These are phyloP conservation scores for Rhodotorula sp. DNA, from an alignment of 1,284 basidiomycete species.

Conservation along the genomic window DNA sequence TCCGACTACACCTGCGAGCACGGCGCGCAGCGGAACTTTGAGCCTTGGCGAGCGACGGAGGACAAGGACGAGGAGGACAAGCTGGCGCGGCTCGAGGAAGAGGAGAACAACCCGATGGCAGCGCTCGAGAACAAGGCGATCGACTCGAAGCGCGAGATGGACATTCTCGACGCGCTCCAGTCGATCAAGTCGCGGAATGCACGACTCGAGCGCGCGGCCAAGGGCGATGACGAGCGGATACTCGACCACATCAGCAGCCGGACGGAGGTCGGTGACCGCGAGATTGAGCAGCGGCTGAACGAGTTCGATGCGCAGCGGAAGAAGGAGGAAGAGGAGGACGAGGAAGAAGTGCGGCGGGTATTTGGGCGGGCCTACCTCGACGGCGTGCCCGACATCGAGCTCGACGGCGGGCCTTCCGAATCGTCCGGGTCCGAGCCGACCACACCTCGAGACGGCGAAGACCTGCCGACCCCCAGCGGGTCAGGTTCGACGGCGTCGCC, in stretches of 20 bases:
- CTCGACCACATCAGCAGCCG: conserved; percentile 38
- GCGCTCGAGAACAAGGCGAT: conserved; percentile 86
- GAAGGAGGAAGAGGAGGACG: conserved; percentile 83
- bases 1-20: conserved; percentile 91
- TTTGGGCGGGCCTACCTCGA: conserved; percentile 56
- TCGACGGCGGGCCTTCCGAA: conserved; percentile 35
- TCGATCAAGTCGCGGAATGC: conserved; percentile 93
- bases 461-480: conserved; percentile 37
- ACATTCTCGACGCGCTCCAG: conserved; percentile 91
- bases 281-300: conserved; percentile 55
- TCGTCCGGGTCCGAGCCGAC: conserved; percentile 20
- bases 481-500: conserved; percentile 60
- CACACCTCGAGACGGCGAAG: conserved; percentile 33
- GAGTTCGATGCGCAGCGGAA: conserved; percentile 54
- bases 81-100: conserved; percentile 41
- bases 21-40: conserved; percentile 90
- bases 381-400: conserved; percentile 45
- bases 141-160: conserved; percentile 96
- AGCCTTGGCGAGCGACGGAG: conserved; percentile 74
- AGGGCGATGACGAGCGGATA: conserved; percentile 49
- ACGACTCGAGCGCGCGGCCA: conserved; percentile 68
- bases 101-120: conserved; percentile 83
- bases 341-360: conserved; percentile 76
- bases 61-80: conserved; percentile 57
- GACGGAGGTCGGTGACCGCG: conserved; percentile 55